Conservation (phyloP, 768 basidiomycete species). For the Panellus pusillus region DNA sequence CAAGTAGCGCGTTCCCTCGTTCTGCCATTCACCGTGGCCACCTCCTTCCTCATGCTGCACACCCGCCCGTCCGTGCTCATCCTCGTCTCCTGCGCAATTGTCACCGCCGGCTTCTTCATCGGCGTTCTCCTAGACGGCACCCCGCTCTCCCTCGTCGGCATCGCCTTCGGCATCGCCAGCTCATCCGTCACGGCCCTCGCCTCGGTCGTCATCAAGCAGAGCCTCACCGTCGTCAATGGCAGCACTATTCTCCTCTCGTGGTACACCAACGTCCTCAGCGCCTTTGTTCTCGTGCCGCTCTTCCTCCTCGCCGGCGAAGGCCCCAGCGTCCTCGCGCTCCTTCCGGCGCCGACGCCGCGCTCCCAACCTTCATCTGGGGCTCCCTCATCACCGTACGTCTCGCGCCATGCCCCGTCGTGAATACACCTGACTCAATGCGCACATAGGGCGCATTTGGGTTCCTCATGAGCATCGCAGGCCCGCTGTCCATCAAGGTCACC, state of each 20-base stretch:
- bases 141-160: slow-evolving; percentile 52
- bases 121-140: slow-evolving; percentile 57
- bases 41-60: slow-evolving; percentile 62
- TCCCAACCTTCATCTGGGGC: slow-evolving; percentile 58
- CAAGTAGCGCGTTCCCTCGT: slow-evolving; percentile 81
- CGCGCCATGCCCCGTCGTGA: no score
- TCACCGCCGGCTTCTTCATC: slow-evolving; percentile 76
- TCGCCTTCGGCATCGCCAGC: slow-evolving; percentile 66
- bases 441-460: slow-evolving; percentile 72
- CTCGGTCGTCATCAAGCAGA: slow-evolving; percentile 79
- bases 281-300: slow-evolving; percentile 56
- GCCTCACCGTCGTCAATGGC: slow-evolving; percentile 64
- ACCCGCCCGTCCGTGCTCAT: slow-evolving; percentile 60
- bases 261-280: slow-evolving; percentile 72
- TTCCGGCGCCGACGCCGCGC: slow-evolving; percentile 25
- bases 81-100: slow-evolving; percentile 62
- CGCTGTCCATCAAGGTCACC: slow-evolving; percentile 90
- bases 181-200: slow-evolving; percentile 75
- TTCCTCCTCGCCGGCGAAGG: slow-evolving; percentile 67
- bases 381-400: slow-evolving; percentile 54
- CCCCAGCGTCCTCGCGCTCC: slow-evolving; percentile 14
- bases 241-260: slow-evolving; percentile 73
- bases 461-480: slow-evolving; percentile 78
- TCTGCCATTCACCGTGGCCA: slow-evolving; percentile 73
- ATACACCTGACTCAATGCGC: no score